These are phyloP conservation scores for Penicillium nucicola DNA, from an alignment of 495 filamentous ascomycete genomes.

Conservation along the genomic window DNA sequence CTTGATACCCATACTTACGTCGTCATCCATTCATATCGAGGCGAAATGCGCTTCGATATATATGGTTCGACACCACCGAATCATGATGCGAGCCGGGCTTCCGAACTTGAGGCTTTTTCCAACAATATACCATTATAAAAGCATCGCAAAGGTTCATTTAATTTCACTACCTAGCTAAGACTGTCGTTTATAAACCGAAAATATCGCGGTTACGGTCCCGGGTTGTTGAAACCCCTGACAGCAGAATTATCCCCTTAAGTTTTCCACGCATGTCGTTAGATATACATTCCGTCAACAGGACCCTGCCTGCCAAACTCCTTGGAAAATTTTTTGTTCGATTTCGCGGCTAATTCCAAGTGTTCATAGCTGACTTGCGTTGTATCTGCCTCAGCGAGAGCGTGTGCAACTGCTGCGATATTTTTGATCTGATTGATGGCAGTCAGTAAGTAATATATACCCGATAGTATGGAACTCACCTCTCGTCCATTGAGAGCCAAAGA, in stretches of 20 bases:
- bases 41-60: no score
- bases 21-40: no score
- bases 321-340: constrained; percentile 18
- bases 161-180: no score
- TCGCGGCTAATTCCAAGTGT: constrained; percentile 19
- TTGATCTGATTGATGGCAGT: constrained; percentile 19
- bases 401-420: constrained; percentile 18
- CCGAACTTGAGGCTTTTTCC: no score
- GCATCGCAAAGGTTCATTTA: no score
- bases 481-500: constrained; percentile 20
- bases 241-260: background rate
- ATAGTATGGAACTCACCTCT: constrained; percentile 15
- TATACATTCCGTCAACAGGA: constrained; percentile 9
- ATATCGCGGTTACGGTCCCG: no score
- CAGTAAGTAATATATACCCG: constrained; percentile 4
- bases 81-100: no score
- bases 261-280: constrained; percentile 2
- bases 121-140: no score
- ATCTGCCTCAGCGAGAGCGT: constrained; percentile 16
- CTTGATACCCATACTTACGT: no score
- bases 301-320: constrained; percentile 16
- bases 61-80: no score
- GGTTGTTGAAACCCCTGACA: no score
- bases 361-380: constrained; percentile 15
- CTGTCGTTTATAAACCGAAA: no score